Percentiles rank a stretch among this genome's conserved stretches.
phyloP scores from a whole-genome alignment of 1,139 yeast species.

The Kodamaea plutei region DNA sequence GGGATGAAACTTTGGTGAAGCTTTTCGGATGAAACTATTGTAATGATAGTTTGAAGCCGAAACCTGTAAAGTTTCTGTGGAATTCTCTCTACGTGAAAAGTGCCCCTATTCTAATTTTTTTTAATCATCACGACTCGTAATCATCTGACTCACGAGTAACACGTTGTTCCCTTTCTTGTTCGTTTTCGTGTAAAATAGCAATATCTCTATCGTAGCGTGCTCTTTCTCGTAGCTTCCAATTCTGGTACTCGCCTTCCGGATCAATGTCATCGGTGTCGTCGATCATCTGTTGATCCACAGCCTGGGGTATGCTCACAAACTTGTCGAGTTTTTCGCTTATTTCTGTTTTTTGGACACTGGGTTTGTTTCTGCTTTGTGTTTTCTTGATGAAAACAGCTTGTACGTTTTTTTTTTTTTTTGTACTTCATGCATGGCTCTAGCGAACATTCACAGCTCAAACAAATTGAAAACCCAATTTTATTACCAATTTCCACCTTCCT shows the following conservation, averaged over 20 bases:
- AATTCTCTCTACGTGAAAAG: too few species aligned
- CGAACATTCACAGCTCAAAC: background rate
- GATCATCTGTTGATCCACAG: constrained; percentile 18
- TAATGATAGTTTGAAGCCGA: too few species aligned
- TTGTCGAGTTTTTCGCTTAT: background rate
- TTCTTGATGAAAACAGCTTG: background rate
- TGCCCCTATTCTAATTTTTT: too few species aligned
- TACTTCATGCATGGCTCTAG: background rate
- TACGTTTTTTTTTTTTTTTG: background rate
- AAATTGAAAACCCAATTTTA: background rate
- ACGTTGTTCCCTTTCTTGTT: constrained; percentile 9
- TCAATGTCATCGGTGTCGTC: constrained; percentile 57
- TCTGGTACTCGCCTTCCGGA: constrained; percentile 41
- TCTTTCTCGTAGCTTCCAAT: constrained; percentile 45
- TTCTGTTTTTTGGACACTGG: background rate
- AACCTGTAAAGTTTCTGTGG: too few species aligned
- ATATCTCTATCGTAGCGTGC: constrained; percentile 42
- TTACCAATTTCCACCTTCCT: background rate
- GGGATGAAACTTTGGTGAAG: too few species aligned
- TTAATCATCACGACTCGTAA: background rate
- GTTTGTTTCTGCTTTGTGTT: background rate
- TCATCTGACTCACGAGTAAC: background rate
- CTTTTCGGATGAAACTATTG: too few species aligned
- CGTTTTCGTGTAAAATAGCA: constrained; percentile 28
- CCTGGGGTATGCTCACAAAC: too few species aligned